Conservation (phyloP, 2,329 filamentous ascomycete species). For the Helicocarpus griseus region DNA sequence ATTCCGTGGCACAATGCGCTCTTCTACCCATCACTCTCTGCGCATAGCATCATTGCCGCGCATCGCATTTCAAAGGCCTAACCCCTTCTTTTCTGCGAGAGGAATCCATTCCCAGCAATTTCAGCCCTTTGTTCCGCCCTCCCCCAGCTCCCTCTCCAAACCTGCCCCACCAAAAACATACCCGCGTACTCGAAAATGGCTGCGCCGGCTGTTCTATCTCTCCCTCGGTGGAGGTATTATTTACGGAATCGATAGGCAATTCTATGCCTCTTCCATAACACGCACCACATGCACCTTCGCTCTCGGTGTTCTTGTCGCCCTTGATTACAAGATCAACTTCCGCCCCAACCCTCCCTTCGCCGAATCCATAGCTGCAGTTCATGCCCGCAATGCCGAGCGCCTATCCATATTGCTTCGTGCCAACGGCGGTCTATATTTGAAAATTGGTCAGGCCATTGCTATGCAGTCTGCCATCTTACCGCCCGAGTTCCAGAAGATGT, state of each 20-base stretch:
- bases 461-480: conserved; percentile 95
- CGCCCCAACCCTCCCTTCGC: conserved; percentile 65
- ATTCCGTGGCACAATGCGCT: background rate
- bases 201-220: conserved; percentile 59
- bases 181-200: conserved; percentile 60
- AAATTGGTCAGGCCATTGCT: conserved; percentile 95
- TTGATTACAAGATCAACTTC: conserved; percentile 98
- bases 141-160: conserved; percentile 66
- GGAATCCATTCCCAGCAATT: conserved; percentile 9
- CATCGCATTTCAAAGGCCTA: background rate
- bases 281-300: conserved; percentile 75
- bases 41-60: background rate
- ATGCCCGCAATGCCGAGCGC: conserved; percentile 72
- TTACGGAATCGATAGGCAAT: conserved; percentile 60
- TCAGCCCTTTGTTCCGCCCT: conserved; percentile 59
- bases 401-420: conserved; percentile 69
- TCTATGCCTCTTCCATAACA: conserved; percentile 69
- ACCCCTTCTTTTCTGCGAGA: background rate
- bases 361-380: conserved; percentile 64
- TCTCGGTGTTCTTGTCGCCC: conserved; percentile 66
- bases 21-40: background rate
- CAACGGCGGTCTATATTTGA: conserved; percentile 91
- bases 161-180: conserved; percentile 63
- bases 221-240: conserved; percentile 49
- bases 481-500: conserved; percentile 94